Percentiles rank a stretch among this genome's conserved stretches.
Conservation (phyloP, 2,329 filamentous ascomycete species). For the Xylariaceae sp. region DNA sequence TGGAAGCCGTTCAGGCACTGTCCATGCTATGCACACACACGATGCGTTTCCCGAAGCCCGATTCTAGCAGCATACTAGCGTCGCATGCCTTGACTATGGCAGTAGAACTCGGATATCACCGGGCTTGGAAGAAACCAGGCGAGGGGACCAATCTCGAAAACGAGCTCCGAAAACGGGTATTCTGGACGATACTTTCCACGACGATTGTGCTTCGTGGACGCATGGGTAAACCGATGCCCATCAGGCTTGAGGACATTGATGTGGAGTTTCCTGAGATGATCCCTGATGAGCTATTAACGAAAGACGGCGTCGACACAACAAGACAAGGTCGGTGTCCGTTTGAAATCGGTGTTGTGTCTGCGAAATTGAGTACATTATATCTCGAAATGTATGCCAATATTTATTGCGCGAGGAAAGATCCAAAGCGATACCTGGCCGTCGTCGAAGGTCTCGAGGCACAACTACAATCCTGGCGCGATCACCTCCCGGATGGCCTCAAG, state of each 20-base stretch:
- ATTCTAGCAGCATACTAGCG: slow-evolving; percentile 67
- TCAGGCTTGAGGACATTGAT: slow-evolving; percentile 73
- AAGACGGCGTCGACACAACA: slow-evolving; percentile 59
- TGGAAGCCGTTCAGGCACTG: slow-evolving; percentile 71
- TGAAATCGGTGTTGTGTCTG: slow-evolving; percentile 62
- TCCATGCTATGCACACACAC: slow-evolving; percentile 70
- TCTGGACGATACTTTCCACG: slow-evolving; percentile 69
- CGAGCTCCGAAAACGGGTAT: slow-evolving; percentile 74
- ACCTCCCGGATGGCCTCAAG: slow-evolving; percentile 60
- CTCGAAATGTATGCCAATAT: slow-evolving; percentile 74
- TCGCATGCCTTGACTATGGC: slow-evolving; percentile 65
- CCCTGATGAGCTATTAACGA: slow-evolving; percentile 66
- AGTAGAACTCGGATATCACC: slow-evolving; percentile 73
- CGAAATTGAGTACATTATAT: slow-evolving; percentile 63
- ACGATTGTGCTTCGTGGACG: slow-evolving; percentile 70
- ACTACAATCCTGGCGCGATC: slow-evolving; percentile 60
- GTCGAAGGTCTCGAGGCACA: slow-evolving; percentile 65
- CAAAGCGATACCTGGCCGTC: slow-evolving; percentile 60
- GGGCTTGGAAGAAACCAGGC: slow-evolving; percentile 55
- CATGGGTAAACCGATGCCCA: slow-evolving; percentile 73
- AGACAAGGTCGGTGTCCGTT: slow-evolving; percentile 62
- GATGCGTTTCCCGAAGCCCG: slow-evolving; percentile 76
- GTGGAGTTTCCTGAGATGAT: slow-evolving; percentile 71
- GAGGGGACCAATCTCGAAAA: slow-evolving; percentile 59
- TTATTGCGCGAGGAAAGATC: slow-evolving; percentile 66